Percentiles rank a stretch among this genome's conserved stretches.
Evolutionary conservation across 192 early-diverging fungal species (phyloP).

Genomic region (Coemansia sp.): DNA sequence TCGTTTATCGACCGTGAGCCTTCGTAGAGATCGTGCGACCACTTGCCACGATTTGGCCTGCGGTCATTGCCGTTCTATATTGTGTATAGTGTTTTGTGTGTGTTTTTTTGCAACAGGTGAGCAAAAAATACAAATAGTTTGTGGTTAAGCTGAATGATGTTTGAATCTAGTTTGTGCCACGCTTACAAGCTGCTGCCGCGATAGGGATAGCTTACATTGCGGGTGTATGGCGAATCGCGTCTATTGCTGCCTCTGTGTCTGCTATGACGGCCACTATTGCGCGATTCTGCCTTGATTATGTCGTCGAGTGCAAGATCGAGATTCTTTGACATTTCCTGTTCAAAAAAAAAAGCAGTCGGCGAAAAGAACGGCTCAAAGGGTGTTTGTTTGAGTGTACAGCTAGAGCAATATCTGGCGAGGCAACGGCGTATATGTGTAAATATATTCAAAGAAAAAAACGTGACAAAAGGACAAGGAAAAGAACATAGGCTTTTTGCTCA

Average conservation of each 20-base stretch:
- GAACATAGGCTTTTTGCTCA: no score
- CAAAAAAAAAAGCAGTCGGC: neutral
- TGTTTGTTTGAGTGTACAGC: neutral
- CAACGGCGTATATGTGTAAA: neutral
- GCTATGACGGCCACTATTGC: neutral
- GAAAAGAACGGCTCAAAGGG: neutral
- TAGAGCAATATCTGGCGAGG: neutral
- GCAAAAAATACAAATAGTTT: neutral
- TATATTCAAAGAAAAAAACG: neutral
- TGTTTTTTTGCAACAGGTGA: neutral
- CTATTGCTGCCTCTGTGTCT: conserved; percentile 1
- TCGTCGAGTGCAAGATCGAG: conserved; percentile 49
- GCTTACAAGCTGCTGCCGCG: neutral
- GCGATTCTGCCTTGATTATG: conserved; percentile 25
- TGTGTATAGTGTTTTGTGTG: neutral
- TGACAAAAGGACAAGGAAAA: neutral
- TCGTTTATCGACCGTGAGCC: conserved; percentile 32
- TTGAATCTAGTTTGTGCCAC: neutral
- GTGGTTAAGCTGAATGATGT: neutral
- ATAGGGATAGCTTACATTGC: conserved; percentile 21
- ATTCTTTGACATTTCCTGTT: conserved; percentile 17
- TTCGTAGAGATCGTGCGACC: conserved; percentile 37
- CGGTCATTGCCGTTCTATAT: neutral
- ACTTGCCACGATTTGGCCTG: conserved; percentile 9
- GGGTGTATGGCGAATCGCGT: conserved; percentile 27